Conservation (phyloP, 2,329 filamentous ascomycete genomes). For the Myriosclerotinia scirpicola region DNA sequence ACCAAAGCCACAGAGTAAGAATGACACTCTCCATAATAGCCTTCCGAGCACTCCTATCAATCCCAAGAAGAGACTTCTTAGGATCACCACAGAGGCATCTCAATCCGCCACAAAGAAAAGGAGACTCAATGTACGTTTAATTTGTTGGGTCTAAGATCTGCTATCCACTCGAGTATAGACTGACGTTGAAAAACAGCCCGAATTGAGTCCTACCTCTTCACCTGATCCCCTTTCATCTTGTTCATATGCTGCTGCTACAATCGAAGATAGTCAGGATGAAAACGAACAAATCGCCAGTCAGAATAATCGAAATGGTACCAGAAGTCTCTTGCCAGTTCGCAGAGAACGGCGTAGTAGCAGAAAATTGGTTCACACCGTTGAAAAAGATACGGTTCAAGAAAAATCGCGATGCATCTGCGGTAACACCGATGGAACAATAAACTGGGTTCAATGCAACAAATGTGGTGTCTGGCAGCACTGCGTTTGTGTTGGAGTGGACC, state of each 20-base stretch:
- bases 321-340: neutral
- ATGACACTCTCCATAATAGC: neutral
- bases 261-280: conserved; percentile 1
- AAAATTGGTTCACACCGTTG: neutral
- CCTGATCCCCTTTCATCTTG: neutral
- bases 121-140: neutral
- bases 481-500: neutral
- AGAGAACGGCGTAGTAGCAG: neutral
- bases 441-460: conserved; percentile 10
- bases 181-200: neutral
- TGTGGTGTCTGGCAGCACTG: conserved; percentile 8
- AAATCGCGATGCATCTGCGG: neutral
- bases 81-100: neutral
- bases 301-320: neutral
- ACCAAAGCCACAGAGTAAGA: neutral
- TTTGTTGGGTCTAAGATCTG: neutral
- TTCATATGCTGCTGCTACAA: no score
- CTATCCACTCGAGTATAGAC: neutral
- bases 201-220: neutral
- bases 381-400: neutral
- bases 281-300: neutral
- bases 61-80: neutral
- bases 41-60: neutral
- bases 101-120: neutral
- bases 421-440: neutral